Base-by-base conservation (phyloP, 352 stramenopile species). In the Pythium myriotylum region DNA sequence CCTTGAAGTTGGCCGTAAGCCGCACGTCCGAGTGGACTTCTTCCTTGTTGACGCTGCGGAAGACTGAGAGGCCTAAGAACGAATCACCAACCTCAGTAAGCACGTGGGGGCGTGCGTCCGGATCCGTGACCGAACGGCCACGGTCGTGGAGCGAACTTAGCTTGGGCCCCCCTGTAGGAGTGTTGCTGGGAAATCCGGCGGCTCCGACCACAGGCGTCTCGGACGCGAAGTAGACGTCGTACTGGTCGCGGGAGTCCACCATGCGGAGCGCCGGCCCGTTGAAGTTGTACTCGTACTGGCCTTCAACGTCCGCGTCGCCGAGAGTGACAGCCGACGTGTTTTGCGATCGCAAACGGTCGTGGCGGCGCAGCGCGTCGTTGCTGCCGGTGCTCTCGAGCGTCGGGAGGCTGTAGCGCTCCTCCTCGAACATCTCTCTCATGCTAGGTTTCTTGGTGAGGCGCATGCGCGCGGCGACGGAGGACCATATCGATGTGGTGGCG, bases 51-150 rank as follows among this genome's bases (percentile, higher is more conserved):
- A 43, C 29, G 50, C 39, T 32, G n/a, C 54, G 54, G 42, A 62
- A 80, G 24, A 85, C 50, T 19, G 76, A 64, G 8, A 89, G 47
- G 9, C 55, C 48, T 3, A 66, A 55, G 27, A 65, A 63, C 9
- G 67, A 69, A 47, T 84, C 65, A 2, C 74, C 77, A 4, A 91
- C 79, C 47, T 91, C 82, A 0, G 82, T 91, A 20, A 91, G 53
- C 9, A 91, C 73, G 5, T 86, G 48, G 40, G 65, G 52, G 74
- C 73, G 22, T 26, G 49, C 26, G 35, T 65, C 48, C 1, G 65
- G 73, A 19, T 74, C 59, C 50, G 67, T 43, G 62, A 50, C 32
- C 59, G 67, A 13, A 52, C 59, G 40, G 59, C 48, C 51, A 41
- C 19, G 62, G 20, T 70, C 41, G n/a, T 51, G n/a, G 14, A 35